Evolutionary conservation across 768 basidiomycete species (phyloP), one percentile per base, ranked within the genome.

Genomic region (Paxillus ammoniavirescens): DNA sequence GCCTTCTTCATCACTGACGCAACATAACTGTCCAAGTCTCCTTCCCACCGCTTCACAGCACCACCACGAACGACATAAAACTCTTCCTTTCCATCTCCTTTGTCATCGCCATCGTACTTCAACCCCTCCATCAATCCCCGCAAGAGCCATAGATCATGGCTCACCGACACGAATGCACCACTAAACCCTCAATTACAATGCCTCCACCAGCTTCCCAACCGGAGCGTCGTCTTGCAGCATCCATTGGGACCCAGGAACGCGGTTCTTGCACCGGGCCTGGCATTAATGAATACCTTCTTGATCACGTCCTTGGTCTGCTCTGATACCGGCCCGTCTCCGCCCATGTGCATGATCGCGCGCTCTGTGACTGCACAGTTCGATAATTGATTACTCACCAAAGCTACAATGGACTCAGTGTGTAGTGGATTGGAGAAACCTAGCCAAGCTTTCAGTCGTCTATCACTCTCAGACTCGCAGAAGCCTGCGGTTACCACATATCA

Each of bases 121-220:
- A 59, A 65, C 8, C 58, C 52, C 8, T 69, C 66, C 40, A 64
- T 57, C 23, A 59, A 58, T 5, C 53, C 59, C 42, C 65, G 62
- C 28, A 55, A 44, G 5, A 64, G 53, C 30, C 57, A 74, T 63
- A 81, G 72, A 59, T 89, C 87, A 61, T 87, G 87, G 42, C 82
- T 85, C 46, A 87, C 78, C 15, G 86, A 70, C 10, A 86, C 69
- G 26, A 87, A 62, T 1, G 78, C 83, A 0, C 87, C 86, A 23
- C 67, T 69, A 58, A 76, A 88, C 13, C 63, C 66, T 45, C n/a
- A n/a, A n/a, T n/a, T 73, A 72, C 40, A 88, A 70, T 8, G 81
- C 77, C 18, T 72, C 69, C 0, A 81, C 78, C 2, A 89, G 68
- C 57, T 5, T 73, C 67, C 17, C 73, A 59, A 18, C 55, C 58